Evolutionary conservation across 148 eudicot species (phyloP), one percentile per base, ranked within the genome.

Genomic region (Camellia lanceoleosa): DNA sequence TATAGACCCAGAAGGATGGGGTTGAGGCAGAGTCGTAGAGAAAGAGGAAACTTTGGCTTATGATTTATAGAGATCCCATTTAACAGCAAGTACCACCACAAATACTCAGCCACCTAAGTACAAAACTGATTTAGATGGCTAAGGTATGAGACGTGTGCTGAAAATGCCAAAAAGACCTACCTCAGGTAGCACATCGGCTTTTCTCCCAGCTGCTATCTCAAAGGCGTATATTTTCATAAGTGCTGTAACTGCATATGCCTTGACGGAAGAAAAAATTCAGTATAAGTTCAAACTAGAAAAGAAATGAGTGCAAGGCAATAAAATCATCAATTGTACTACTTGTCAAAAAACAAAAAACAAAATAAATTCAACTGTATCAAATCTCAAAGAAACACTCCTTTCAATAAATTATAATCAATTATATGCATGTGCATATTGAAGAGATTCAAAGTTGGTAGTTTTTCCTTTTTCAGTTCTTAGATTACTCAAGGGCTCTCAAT

Each of bases 201-300:
- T 83, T 84, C 91, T 90, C 73, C 98, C 96, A 76, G 98, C 94
- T 76, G 95, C 95, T 80, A 84, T 86, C 82, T 97, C 99, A 82
- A 92, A 91, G 54, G 98, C 92, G 84, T 91, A 92, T 82, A 94
- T 85, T 86, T 97, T 97, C 95, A 86, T 87, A 49, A 97, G 90
- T 72, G 98, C 99, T 69, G 99, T 79, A 49, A 97, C 85, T 73
- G 96, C 99, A 87, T 97, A 94, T 19, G 88, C 99, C 99, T 97
- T 87, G 84, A 87, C 56, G 55, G 79, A 41, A 59, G 49, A 71
- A 74, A 61, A 81, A 46, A 77, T 52, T 44, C 23, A 49, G 74
- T 15, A 68, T 8, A 41, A 41, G 18, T 67, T 38, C 47, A 60
- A 81, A 64, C 38, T 18, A 38, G 0, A 43, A 68, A 18, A 61